phyloP scores from a whole-genome alignment of 83 land plant species.

The Diphasiastrum complanatum region DNA sequence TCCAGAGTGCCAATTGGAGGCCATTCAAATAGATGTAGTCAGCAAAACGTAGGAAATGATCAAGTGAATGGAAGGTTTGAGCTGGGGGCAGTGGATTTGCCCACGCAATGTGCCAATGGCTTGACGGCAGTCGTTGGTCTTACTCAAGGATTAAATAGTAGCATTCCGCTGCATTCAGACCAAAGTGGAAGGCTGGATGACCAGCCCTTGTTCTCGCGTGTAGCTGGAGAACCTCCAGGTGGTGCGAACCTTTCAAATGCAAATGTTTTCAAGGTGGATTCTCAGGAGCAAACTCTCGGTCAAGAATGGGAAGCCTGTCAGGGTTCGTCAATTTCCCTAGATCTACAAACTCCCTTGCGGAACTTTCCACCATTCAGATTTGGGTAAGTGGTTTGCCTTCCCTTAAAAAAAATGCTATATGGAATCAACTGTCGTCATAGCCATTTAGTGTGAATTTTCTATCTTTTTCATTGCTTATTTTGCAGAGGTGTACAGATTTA shows the following conservation, averaged over 20 bases:
- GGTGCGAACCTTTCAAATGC: constrained; percentile 24
- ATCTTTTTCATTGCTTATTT: too few relatives aligned
- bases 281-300: constrained; percentile 39
- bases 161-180: constrained; percentile 36
- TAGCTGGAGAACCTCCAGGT: constrained; percentile 23
- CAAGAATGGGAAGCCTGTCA: constrained; percentile 59
- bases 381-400: constrained; percentile 40
- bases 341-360: constrained; percentile 61
- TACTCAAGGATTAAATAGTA: constrained; percentile 52
- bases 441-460: too few relatives aligned
- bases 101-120: constrained; percentile 58
- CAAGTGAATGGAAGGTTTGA: constrained; percentile 65
- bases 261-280: constrained; percentile 40
- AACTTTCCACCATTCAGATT: constrained; percentile 87
- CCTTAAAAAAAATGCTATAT: not conserved
- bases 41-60: constrained; percentile 62
- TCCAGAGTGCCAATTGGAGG: constrained; percentile 66
- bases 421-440: constrained; percentile 10
- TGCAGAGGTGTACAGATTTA: too few relatives aligned
- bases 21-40: constrained; percentile 50
- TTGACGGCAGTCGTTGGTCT: constrained; percentile 72
- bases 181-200: constrained; percentile 52
- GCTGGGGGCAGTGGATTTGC: constrained; percentile 46
- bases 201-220: constrained; percentile 28
- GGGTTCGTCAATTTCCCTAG: constrained; percentile 52